Conservation (phyloP, 352 stramenopile genomes). For the Pythium guiyangense region DNA sequence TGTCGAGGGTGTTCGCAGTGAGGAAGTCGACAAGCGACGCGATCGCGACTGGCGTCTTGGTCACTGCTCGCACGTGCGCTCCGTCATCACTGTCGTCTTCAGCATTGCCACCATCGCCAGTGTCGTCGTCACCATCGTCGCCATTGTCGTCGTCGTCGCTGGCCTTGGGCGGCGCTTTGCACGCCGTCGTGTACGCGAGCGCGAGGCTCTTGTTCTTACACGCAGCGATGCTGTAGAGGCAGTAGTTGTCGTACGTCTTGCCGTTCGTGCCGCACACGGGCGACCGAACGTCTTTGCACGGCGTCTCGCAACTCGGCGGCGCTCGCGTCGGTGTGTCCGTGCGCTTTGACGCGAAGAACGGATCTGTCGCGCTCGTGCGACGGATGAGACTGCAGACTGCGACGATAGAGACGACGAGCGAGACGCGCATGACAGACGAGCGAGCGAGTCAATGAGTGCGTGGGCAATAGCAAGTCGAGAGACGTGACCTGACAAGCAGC, state of each 20-base stretch:
- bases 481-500: too few relatives aligned
- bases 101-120: neutral
- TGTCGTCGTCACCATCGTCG: neutral
- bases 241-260: slow-evolving; percentile 24
- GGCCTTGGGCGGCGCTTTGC: slow-evolving; percentile 7
- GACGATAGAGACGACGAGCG: neutral
- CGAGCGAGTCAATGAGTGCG: too few relatives aligned
- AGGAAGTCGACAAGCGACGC: neutral
- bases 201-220: slow-evolving; percentile 21
- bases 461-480: too few relatives aligned
- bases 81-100: neutral
- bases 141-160: slow-evolving; percentile 2
- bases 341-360: neutral
- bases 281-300: neutral
- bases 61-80: neutral
- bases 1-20: neutral
- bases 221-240: slow-evolving; percentile 20
- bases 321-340: neutral
- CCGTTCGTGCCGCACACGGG: slow-evolving; percentile 23
- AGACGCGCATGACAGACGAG: neutral
- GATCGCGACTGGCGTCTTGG: neutral
- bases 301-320: slow-evolving; percentile 2
- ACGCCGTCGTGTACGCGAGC: slow-evolving; percentile 20
- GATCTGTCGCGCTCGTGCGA: neutral
- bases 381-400: neutral